Evolutionary conservation across 2,329 filamentous ascomycete genomes (phyloP).

Genomic region (Hymenoscyphus linearis): DNA sequence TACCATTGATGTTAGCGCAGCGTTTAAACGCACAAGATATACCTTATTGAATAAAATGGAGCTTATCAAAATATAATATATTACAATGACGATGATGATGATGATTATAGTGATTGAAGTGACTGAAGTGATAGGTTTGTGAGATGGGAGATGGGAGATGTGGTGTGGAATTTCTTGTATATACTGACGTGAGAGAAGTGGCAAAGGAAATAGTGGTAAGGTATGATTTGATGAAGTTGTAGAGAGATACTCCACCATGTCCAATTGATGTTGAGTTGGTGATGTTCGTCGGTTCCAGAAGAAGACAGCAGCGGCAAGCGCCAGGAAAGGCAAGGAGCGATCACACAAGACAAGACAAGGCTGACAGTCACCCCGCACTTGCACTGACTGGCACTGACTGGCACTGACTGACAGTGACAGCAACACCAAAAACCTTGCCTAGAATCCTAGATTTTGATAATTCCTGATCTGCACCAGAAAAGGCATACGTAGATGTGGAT

Average conservation of each 20-base stretch:
- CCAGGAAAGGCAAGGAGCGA: background rate
- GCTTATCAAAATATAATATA: constrained; percentile 11
- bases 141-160: too few relatives aligned
- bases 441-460: too few relatives aligned
- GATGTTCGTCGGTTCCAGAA: too few relatives aligned
- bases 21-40: constrained; percentile 25
- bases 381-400: background rate
- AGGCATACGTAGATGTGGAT: background rate
- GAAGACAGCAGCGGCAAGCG: too few relatives aligned
- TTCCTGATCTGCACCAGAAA: background rate
- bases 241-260: too few relatives aligned
- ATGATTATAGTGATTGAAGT: background rate
- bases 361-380: constrained; percentile 13
- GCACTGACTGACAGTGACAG: background rate
- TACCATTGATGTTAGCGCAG: constrained; percentile 32
- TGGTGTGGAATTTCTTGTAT: too few relatives aligned
- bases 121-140: too few relatives aligned
- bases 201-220: too few relatives aligned
- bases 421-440: background rate
- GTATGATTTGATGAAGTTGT: too few relatives aligned
- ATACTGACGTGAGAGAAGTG: too few relatives aligned
- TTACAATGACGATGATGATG: background rate
- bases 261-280: too few relatives aligned
- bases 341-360: background rate
- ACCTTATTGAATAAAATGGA: constrained; percentile 26